A percentile compares a stretch with the other conserved stretches of the same genome.
Conservation (phyloP, 2,329 filamentous ascomycete species). For the Microcyclosporella mali region DNA sequence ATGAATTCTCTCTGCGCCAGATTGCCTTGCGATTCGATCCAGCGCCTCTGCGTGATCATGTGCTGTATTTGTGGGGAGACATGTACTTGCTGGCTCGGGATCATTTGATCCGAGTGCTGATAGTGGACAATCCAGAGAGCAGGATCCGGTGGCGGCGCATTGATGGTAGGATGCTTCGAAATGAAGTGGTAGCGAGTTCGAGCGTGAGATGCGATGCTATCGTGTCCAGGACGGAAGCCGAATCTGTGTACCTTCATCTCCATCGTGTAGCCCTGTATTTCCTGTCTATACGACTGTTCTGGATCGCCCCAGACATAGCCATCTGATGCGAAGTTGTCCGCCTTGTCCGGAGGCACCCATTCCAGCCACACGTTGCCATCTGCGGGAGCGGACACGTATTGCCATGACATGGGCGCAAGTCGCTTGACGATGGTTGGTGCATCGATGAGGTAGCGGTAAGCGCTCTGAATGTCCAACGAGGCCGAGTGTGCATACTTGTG, state of each 20-base stretch:
- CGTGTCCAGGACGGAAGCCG: constrained; percentile 68
- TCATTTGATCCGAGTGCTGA: constrained; percentile 67
- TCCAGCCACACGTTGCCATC: constrained; percentile 79
- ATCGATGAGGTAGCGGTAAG: constrained; percentile 74
- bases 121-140: constrained; percentile 91
- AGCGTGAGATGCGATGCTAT: constrained; percentile 68
- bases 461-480: constrained; percentile 65
- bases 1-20: constrained; percentile 90
- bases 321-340: constrained; percentile 76
- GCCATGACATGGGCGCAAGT: constrained; percentile 84
- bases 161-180: constrained; percentile 64
- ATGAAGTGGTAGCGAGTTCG: constrained; percentile 81
- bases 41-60: constrained; percentile 55
- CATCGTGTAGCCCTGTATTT: constrained; percentile 67
- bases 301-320: constrained; percentile 85
- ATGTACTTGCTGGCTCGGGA: constrained; percentile 63
- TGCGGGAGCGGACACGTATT: constrained; percentile 73
- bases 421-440: constrained; percentile 83
- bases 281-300: constrained; percentile 70
- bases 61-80: constrained; percentile 53
- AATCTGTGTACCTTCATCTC: constrained; percentile 80
- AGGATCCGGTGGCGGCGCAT: constrained; percentile 66
- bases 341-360: constrained; percentile 74
- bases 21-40: constrained; percentile 66
- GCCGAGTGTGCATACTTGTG: constrained; percentile 71